A percentile compares a stretch with the other conserved stretches of the same genome.
These are phyloP conservation scores for Yarrowia porcina DNA, from an alignment of 805 yeast genomes.

Conservation along the genomic window DNA sequence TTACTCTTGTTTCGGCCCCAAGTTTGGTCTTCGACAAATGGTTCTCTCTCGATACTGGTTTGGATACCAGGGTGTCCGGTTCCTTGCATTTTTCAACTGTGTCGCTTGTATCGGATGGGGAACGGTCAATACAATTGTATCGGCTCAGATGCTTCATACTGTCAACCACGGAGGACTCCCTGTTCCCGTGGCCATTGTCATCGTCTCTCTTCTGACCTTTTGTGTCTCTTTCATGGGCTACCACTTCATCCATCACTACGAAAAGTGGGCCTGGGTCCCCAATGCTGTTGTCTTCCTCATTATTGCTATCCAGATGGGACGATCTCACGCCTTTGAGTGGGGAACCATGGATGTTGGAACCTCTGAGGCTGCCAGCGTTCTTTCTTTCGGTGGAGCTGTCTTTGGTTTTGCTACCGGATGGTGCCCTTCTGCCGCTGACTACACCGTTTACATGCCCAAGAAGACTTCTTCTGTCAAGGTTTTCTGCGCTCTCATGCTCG, in stretches of 20 bases:
- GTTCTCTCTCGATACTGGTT: conserved; percentile 70
- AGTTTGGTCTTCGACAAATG: conserved; percentile 85
- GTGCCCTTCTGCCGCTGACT: conserved; percentile 91
- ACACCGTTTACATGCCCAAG: conserved; percentile 80
- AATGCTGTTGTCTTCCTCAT: conserved; percentile 68
- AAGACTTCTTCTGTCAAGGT: conserved; percentile 56
- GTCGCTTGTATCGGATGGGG: conserved; percentile 95
- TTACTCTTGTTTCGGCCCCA: conserved; percentile 78
- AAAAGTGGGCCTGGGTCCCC: conserved; percentile 87
- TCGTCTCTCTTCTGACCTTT: conserved; percentile 63
- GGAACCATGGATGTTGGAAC: conserved; percentile 56
- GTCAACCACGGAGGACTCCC: conserved; percentile 68
- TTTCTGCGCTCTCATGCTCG: conserved; percentile 60
- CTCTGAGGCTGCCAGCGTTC: conserved; percentile 68
- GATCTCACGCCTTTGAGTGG: conserved; percentile 58
- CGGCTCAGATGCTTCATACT: conserved; percentile 77
- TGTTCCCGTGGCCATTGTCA: conserved; percentile 86
- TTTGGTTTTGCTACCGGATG: conserved; percentile 93
- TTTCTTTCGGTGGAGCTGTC: conserved; percentile 77
- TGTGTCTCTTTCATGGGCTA: conserved; percentile 81
- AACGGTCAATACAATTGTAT: conserved; percentile 84
- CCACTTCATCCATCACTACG: conserved; percentile 73
- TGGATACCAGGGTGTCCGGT: conserved; percentile 72
- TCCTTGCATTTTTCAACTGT: conserved; percentile 72
- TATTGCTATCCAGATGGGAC: conserved; percentile 72